These are phyloP conservation scores for Tricholoma saponaceum DNA, from an alignment of 768 basidiomycete species.

Conservation along the genomic window DNA sequence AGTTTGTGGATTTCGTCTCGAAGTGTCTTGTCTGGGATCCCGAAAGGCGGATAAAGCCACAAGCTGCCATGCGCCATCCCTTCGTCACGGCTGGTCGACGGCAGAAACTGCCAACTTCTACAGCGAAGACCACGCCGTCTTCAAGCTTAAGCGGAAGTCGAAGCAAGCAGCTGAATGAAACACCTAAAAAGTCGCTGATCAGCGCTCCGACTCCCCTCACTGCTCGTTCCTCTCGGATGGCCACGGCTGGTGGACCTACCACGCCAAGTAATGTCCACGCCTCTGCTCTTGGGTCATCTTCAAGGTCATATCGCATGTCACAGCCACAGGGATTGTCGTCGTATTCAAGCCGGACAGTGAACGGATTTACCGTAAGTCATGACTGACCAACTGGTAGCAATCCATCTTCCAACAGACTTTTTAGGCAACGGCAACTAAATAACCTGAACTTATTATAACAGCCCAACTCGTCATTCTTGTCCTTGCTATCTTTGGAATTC, in stretches of 20 bases:
- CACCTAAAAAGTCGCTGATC: constrained; percentile 87
- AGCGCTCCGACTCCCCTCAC: constrained; percentile 86
- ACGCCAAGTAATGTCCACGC: constrained; percentile 58
- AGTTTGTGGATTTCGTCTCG: constrained; percentile 94
- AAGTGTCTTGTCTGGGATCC: constrained; percentile 99
- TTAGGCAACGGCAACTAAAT: constrained; percentile 41
- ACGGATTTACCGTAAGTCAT: constrained; percentile 59
- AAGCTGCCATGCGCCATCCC: constrained; percentile 86
- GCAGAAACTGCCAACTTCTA: constrained; percentile 40
- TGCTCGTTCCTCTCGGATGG: constrained; percentile 64
- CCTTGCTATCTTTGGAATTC: constrained; percentile 17
- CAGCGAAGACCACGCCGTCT: constrained; percentile 53
- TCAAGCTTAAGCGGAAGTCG: constrained; percentile 52
- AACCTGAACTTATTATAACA: constrained; percentile 16
- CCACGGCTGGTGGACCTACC: constrained; percentile 43
- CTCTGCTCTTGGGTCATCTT: constrained; percentile 54
- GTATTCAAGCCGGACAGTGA: constrained; percentile 75
- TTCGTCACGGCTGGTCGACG: constrained; percentile 73
- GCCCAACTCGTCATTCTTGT: constrained; percentile 6
- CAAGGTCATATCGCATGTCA: constrained; percentile 63
- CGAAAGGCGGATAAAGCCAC: constrained; percentile 91
- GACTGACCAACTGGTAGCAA: background rate
- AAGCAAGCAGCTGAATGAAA: constrained; percentile 53
- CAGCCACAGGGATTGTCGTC: constrained; percentile 67
- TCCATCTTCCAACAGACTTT: constrained; percentile 9